These are phyloP conservation scores for Reutealis trisperma DNA, from an alignment of 345 rosid species.

Conservation along the genomic window DNA sequence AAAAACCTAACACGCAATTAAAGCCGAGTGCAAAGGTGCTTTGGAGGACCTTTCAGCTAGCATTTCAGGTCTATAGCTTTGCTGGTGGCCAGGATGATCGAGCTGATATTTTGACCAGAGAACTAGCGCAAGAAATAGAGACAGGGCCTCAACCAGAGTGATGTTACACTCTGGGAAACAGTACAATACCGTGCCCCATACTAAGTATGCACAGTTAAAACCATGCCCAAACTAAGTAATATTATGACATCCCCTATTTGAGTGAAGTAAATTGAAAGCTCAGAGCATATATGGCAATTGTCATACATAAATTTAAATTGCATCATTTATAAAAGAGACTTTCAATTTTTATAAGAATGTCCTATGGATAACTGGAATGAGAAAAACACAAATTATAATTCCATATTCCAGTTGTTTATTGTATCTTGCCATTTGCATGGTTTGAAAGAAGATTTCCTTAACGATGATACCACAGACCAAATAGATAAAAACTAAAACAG, in stretches of 20 bases:
- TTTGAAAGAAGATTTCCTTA: neutral
- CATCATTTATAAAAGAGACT: neutral
- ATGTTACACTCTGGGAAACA: neutral
- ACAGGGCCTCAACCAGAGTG: slow-evolving; percentile 42
- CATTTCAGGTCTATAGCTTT: slow-evolving; percentile 70
- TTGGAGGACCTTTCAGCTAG: slow-evolving; percentile 88
- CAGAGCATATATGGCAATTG: neutral
- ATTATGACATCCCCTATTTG: neutral
- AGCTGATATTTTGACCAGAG: slow-evolving; percentile 66
- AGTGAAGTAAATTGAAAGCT: neutral
- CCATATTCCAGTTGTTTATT: neutral
- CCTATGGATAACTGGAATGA: neutral
- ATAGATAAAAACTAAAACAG: neutral
- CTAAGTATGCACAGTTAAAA: neutral
- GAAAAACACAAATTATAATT: neutral
- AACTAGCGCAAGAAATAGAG: slow-evolving; percentile 77
- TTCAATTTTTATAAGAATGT: neutral
- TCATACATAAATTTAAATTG: neutral
- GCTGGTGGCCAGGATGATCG: slow-evolving; percentile 86
- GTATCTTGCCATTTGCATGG: too few relatives aligned
- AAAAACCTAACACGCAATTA: slow-evolving; percentile 8
- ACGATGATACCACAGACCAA: neutral
- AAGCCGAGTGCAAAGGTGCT: slow-evolving; percentile 46
- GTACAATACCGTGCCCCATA: neutral
- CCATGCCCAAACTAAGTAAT: neutral